Evolutionary conservation across 768 basidiomycete genomes (phyloP), one percentile per base, ranked within the genome.

Genomic region (Rickenella mellea): DNA sequence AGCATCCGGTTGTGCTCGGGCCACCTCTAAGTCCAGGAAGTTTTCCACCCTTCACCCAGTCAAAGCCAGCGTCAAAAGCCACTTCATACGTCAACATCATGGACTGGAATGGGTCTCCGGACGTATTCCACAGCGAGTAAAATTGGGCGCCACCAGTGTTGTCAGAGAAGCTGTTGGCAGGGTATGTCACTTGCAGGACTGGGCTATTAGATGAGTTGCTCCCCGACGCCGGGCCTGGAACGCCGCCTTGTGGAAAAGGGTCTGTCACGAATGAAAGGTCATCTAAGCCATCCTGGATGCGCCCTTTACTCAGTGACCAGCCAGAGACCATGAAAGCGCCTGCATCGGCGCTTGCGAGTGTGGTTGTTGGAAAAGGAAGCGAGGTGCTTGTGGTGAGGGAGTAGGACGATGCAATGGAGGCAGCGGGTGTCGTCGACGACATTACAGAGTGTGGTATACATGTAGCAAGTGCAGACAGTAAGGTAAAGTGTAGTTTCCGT

Each of bases 11-110:
- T 3, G 72, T 62, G 39, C 74, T 70, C 3, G 74, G 56, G 0
- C 84, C 86, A 12, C 86, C 83, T 52, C 84, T 66, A 27, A 87
- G 52, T 4, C 86, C 85, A 9, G 85, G 85, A 8, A 88, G 69
- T 62, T 87, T 87, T 17, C 81, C 83, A 20, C 81, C 72, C 74
- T 79, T 78, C 22, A 83, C 80, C 71, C 76, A 89, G 52, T 80
- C 62, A 55, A 83, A 89, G 30, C 58, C 62, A 0, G 59, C 36
- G 45, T 78, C 76, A 54, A 89, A 85, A 1, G 82, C 81, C 21
- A 88, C 63, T 51, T 88, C 83, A 58, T 88, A 87, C 6, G 76
- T 70, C 14, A 85, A 57, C 42, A 84, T 57, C 82, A 87, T 82
- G 30, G 76, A 72, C 47, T 74, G 64, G 51, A 83, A 84, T 15